phyloP scores from a whole-genome alignment of 805 yeast species.

The Saturnispora saitoi region DNA sequence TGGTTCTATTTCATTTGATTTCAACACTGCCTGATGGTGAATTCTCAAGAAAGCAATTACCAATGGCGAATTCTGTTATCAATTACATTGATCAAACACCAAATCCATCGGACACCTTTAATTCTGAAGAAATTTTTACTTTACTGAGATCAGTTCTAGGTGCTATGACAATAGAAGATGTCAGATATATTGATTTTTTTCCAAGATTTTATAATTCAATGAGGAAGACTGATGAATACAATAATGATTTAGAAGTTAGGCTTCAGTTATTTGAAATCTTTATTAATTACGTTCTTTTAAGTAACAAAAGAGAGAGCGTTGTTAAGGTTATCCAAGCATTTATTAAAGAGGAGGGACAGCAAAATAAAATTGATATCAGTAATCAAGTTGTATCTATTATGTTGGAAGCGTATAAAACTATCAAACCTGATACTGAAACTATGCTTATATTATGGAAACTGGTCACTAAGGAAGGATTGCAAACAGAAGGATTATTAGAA shows the following conservation, averaged over 20 bases:
- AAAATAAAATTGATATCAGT: slow-evolving; percentile 11
- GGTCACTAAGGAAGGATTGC: slow-evolving; percentile 10
- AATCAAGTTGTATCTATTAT: slow-evolving; percentile 21
- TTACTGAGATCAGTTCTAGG: slow-evolving; percentile 20
- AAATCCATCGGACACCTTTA: slow-evolving; percentile 20
- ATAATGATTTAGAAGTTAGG: slow-evolving; percentile 15
- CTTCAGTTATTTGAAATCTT: slow-evolving; percentile 28
- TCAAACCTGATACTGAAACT: slow-evolving; percentile 24
- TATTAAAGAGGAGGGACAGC: slow-evolving; percentile 19
- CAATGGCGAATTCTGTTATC: slow-evolving; percentile 23
- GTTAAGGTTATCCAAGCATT: slow-evolving; percentile 23
- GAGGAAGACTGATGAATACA: slow-evolving; percentile 21
- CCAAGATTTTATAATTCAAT: slow-evolving; percentile 28
- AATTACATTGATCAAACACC: slow-evolving; percentile 24
- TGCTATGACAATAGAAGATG: slow-evolving; percentile 25
- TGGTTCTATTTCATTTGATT: slow-evolving; percentile 16
- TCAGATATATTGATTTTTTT: slow-evolving; percentile 24
- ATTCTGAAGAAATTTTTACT: slow-evolving; percentile 17
- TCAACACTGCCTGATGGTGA: slow-evolving; percentile 16
- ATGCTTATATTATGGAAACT: slow-evolving; percentile 18
- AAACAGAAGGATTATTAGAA: slow-evolving; percentile 5
- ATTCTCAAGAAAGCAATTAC: slow-evolving; percentile 20
- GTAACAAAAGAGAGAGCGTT: slow-evolving; percentile 22
- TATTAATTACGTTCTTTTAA: slow-evolving; percentile 25
- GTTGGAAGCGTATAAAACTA: slow-evolving; percentile 25